These are phyloP conservation scores for Umbellularia californica DNA, from an alignment of 164 flowering plant species.

Conservation along the genomic window DNA sequence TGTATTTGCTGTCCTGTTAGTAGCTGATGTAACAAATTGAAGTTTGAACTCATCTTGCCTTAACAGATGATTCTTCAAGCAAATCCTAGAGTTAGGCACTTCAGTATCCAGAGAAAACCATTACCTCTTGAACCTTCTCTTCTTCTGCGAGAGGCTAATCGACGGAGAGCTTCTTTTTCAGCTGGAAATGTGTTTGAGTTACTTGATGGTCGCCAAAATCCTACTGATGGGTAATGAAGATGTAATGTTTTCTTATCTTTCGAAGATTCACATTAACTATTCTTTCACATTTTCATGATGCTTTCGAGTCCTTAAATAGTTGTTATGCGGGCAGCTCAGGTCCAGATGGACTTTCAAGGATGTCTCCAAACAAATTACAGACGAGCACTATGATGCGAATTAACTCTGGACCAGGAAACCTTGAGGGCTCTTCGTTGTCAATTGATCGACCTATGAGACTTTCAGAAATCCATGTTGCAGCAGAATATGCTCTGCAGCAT, in stretches of 20 bases:
- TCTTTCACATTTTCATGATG: neutral
- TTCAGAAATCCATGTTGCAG: conserved; percentile 90
- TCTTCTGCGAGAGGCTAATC: conserved; percentile 90
- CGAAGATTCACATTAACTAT: neutral
- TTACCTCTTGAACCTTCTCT: conserved; percentile 91
- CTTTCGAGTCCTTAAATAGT: conserved; percentile 9
- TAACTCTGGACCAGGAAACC: conserved; percentile 77
- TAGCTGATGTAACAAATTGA: neutral
- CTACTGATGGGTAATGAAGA: conserved; percentile 61
- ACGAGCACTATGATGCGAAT: conserved; percentile 59
- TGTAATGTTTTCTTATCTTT: conserved; percentile 3
- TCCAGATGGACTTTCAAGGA: conserved; percentile 39
- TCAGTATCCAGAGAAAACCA: conserved; percentile 85
- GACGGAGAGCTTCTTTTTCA: conserved; percentile 95
- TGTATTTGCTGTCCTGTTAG: neutral
- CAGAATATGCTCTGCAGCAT: conserved; percentile 69
- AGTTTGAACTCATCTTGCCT: conserved; percentile 2
- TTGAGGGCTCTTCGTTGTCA: conserved; percentile 50
- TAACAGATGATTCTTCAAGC: conserved; percentile 76
- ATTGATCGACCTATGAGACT: conserved; percentile 93
- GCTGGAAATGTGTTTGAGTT: conserved; percentile 84
- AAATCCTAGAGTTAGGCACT: conserved; percentile 62
- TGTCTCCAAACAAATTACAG: conserved; percentile 45
- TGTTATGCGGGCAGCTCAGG: conserved; percentile 60
- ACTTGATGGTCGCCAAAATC: conserved; percentile 48